Conservation (phyloP, 1,284 basidiomycete genomes). For the Puccinia hordei region DNA sequence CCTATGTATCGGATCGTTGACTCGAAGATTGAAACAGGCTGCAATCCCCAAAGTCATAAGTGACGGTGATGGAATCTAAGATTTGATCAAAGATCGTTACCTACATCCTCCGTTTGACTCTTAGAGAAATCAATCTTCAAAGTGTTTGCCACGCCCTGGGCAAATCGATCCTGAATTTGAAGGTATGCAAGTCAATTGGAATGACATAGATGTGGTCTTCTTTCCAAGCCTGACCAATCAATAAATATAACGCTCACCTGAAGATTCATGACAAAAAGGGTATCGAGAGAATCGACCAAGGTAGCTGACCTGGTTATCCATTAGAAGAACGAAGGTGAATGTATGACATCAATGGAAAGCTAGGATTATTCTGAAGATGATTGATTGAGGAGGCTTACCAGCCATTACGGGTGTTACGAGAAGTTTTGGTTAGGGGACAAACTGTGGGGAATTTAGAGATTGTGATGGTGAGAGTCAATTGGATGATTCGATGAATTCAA, state of each 20-base stretch:
- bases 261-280: constrained; percentile 40
- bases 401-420: constrained; percentile 43
- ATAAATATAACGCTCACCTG: background rate
- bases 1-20: constrained; percentile 48
- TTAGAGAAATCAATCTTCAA: constrained; percentile 49
- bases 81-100: background rate
- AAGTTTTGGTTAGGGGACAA: constrained; percentile 30
- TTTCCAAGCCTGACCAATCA: background rate
- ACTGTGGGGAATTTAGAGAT: constrained; percentile 20
- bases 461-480: background rate
- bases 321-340: background rate
- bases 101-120: constrained; percentile 32
- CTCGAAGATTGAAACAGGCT: constrained; percentile 46
- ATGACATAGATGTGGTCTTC: background rate
- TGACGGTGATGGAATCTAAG: background rate
- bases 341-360: background rate
- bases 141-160: constrained; percentile 31
- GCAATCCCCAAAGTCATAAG: background rate
- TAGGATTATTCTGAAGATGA: background rate
- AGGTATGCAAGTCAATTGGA: background rate
- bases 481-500: background rate
- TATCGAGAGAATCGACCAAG: constrained; percentile 46
- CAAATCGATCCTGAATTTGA: constrained; percentile 21
- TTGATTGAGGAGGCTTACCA: constrained; percentile 13
- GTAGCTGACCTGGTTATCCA: constrained; percentile 40